Base-by-base conservation (phyloP, 768 basidiomycete species). In the Rhodotorula graminis region DNA sequence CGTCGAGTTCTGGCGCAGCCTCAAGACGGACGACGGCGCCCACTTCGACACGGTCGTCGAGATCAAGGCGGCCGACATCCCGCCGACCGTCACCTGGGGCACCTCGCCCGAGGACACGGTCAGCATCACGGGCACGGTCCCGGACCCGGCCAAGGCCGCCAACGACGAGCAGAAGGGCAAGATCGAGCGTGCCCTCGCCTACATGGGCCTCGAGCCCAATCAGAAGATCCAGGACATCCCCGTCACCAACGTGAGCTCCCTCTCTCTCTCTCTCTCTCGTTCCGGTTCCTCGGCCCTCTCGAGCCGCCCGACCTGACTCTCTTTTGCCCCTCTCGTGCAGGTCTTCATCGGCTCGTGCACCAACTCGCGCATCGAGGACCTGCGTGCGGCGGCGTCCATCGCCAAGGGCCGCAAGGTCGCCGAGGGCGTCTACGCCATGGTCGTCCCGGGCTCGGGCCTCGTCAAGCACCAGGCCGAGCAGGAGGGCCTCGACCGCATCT, bases 341-440 rank as follows among this genome's bases (percentile, higher is more conserved):
- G 88, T 93, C 40, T 95, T 95, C 84, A 89, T 95, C 73, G 92
- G 92, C 23, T 93, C 92, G 9, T 95, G 92, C 84, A 95, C 92
- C 78, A 95, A 94, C 83, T 89, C 90, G 78, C 90, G 92, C 59
- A 92, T 95, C 71, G 92, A 93, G 81, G 92, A 95, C 82, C 85
- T 95, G 63, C 89, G 92, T 69, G 89, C 91, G 6, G 92, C 92
- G 46, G 90, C 90, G 25, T 85, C 85, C 78, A 86, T 95, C 75
- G 83, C 92, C 64, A 84, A 86, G 23, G 86, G 88, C 40, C 87
- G 89, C 60, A 88, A 88, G 78, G 89, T 94, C 52, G 86, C 91
- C 31, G 82, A 87, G 19, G 85, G 85, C 72, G 87, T 94, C 47
- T 83, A 89, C 65, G 92, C 92, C 9, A 93, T 95, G 92, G 84